A percentile compares a stretch with the other conserved stretches of the same genome.
phyloP scores from a whole-genome alignment of 2,329 filamentous ascomycete species.

The Laburnicola sp. region DNA sequence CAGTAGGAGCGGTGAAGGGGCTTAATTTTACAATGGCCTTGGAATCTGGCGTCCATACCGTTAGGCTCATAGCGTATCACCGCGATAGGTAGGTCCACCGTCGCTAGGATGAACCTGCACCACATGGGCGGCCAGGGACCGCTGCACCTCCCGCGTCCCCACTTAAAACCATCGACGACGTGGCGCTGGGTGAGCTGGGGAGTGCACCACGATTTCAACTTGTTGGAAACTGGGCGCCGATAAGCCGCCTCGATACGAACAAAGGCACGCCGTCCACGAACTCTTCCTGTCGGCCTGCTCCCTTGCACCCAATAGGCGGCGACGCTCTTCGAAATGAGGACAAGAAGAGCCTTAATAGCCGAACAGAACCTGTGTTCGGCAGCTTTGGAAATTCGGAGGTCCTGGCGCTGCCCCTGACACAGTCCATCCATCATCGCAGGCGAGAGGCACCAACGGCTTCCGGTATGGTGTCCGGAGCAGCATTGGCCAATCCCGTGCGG shows the following conservation, averaged over 20 bases:
- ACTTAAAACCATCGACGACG: conserved; percentile 19
- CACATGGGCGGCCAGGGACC: conserved; percentile 10
- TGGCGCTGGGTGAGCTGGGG: conserved; percentile 22
- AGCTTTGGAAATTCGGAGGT: conserved; percentile 15
- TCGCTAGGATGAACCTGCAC: conserved; percentile 30
- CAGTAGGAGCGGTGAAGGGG: conserved; percentile 13
- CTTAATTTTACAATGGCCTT: conserved; percentile 26
- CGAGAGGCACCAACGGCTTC: conserved; percentile 21
- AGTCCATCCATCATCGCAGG: conserved; percentile 25
- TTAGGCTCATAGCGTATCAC: conserved; percentile 17
- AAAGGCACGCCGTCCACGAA: conserved; percentile 5
- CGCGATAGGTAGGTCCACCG: conserved; percentile 24
- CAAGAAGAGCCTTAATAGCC: conserved; percentile 24
- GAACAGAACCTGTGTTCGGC: conserved; percentile 23
- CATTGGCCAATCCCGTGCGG: conserved; percentile 31
- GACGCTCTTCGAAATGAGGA: conserved; percentile 23
- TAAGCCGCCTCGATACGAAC: conserved; percentile 11
- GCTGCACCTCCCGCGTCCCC: conserved; percentile 16
- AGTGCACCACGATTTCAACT: background rate
- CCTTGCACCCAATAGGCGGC: conserved; percentile 17
- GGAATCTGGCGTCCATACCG: conserved; percentile 17
- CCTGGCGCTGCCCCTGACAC: conserved; percentile 31
- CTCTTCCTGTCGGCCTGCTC: conserved; percentile 8
- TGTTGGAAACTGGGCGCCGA: background rate
- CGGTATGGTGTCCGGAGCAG: conserved; percentile 21